These are phyloP conservation scores for Manihot esculenta DNA, from an alignment of 441 rosid species.

Conservation along the genomic window DNA sequence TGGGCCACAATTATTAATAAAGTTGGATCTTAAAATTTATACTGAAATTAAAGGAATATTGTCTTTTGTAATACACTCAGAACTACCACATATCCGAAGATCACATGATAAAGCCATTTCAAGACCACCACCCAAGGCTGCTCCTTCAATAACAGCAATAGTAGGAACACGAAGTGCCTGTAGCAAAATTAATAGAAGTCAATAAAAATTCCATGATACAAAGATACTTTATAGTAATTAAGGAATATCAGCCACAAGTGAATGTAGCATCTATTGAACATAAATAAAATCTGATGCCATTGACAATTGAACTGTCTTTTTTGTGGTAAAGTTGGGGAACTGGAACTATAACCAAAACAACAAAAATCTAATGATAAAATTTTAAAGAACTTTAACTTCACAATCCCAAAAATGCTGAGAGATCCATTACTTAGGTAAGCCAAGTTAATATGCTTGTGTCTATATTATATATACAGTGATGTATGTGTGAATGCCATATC, in stretches of 20 bases:
- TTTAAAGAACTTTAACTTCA: not conserved
- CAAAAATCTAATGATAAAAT: not conserved
- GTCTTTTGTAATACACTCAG: constrained; percentile 14
- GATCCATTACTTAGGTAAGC: not conserved
- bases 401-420: not conserved
- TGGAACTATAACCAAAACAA: not conserved
- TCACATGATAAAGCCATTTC: constrained; percentile 96
- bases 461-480: not conserved
- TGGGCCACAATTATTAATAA: constrained; percentile 9
- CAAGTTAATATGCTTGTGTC: not conserved
- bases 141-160: constrained; percentile 91
- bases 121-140: constrained; percentile 90
- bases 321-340: not conserved
- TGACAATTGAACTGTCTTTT: not conserved
- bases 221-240: not conserved
- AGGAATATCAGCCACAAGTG: constrained; percentile 3
- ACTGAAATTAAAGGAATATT: not conserved
- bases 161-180: constrained; percentile 75
- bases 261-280: not conserved
- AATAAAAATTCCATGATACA: not conserved
- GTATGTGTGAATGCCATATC: not conserved
- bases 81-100: constrained; percentile 80
- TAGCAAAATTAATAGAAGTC: not conserved
- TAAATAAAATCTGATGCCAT: not conserved
- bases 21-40: not conserved